phyloP scores from a whole-genome alignment of 371 early-diverging fungal genomes.

The Apophysomyces sp. region DNA sequence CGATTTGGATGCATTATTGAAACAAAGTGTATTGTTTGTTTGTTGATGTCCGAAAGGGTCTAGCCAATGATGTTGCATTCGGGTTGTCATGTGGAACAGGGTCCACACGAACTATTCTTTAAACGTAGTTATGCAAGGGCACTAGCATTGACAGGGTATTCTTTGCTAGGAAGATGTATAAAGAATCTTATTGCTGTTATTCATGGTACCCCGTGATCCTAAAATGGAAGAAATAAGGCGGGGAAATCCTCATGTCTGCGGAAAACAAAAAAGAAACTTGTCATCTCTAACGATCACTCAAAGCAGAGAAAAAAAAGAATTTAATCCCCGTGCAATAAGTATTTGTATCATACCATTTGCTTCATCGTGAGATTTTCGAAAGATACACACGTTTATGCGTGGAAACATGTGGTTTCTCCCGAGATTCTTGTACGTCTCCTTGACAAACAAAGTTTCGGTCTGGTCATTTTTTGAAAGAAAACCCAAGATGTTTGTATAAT shows the following conservation, averaged over 20 bases:
- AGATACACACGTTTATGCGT: not conserved
- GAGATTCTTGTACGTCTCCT: not conserved
- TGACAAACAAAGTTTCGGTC: not conserved
- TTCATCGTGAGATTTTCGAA: not conserved
- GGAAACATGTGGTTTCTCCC: not conserved
- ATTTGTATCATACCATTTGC: not conserved
- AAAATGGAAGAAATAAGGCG: conserved; percentile 1
- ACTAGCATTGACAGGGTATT: not conserved
- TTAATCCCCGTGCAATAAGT: not conserved
- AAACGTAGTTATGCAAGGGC: not conserved
- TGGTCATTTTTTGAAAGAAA: not conserved
- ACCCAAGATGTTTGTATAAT: not conserved
- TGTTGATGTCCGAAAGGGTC: not conserved
- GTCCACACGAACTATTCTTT: not conserved
- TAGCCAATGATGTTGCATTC: not conserved
- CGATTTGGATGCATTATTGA: not conserved
- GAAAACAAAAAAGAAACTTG: not conserved
- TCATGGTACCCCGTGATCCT: not conserved
- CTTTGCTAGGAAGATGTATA: not conserved
- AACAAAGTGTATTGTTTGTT: not conserved
- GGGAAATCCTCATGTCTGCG: conserved; percentile 1
- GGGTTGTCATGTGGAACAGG: not conserved
- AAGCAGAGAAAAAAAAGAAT: not conserved
- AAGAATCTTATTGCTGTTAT: not conserved
- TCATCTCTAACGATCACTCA: not conserved